These are phyloP conservation scores for Fusarium sp. DNA, from an alignment of 2,329 filamentous ascomycete species.

Conservation along the genomic window DNA sequence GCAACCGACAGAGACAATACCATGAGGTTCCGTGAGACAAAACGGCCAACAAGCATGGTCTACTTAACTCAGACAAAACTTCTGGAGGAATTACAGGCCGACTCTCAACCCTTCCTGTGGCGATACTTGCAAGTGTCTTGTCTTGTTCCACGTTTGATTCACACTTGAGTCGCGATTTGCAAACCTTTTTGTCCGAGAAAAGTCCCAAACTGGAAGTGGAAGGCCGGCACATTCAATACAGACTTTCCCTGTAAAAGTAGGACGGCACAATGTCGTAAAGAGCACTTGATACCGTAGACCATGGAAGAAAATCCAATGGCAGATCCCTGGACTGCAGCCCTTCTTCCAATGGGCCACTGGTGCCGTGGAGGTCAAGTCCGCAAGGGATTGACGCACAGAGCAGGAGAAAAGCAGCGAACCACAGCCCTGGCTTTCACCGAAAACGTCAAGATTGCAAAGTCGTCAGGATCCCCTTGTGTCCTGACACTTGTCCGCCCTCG, in stretches of 20 bases:
- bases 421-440: conserved; percentile 54
- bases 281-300: conserved; percentile 25
- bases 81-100: conserved; percentile 1
- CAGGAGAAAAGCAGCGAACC: conserved; percentile 49
- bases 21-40: conserved; percentile 23
- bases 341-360: conserved; percentile 24
- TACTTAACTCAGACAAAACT: conserved; percentile 8
- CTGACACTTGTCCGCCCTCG: conserved; percentile 55
- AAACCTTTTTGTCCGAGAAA: conserved; percentile 8
- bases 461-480: conserved; percentile 50
- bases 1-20: conserved; percentile 22
- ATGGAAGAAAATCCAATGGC: conserved; percentile 19
- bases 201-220: conserved; percentile 6
- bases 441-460: conserved; percentile 47
- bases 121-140: conserved; percentile 15
- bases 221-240: conserved; percentile 20
- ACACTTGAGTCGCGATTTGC: conserved; percentile 8
- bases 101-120: conserved; percentile 19
- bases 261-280: conserved; percentile 25
- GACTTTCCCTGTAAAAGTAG: conserved; percentile 15
- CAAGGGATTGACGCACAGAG: conserved; percentile 36
- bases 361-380: conserved; percentile 31
- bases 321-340: conserved; percentile 30
- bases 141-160: conserved; percentile 13
- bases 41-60: conserved; percentile 21